Base-by-base conservation (phyloP, 1,139 yeast species). In the Zygosaccharomyces sapae region DNA sequence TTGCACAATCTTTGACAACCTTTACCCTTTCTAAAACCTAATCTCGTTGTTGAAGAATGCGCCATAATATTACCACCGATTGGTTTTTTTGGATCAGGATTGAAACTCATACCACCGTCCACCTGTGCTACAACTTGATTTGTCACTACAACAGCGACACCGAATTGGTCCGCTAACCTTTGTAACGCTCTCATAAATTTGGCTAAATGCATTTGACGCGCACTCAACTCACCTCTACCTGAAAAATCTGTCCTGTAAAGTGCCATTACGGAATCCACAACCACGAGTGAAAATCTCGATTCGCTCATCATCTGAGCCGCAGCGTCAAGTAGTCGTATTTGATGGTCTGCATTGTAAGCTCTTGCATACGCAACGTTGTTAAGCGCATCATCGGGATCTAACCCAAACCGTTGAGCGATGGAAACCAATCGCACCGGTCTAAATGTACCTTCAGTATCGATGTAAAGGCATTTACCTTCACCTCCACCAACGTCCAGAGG, bases 401-500 rank as follows among this genome's bases (percentile, higher is more conserved):
- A 75, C 0, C 97, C 97, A 63, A 85, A 94, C 55, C 98, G 75
- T 63, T 84, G 85, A 7, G 97, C 96, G 57, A 94, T 90, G 0
- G 96, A 84, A 8, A 87, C 86, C 58, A 92, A 74, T 60, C 98
- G 77, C 43, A 84, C 85, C 1, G 98, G 97, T 63, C 98, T 77
- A 68, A 94, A 92, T 0, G 98, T 94, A 12, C 96, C 96, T 63
- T 92, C 99, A 0, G 98, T 92, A 63, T 92, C 99, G 54, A 92
- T 90, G 64, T 87, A 94, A 49, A 94, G 75, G 68, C 97, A 92
- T 67, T 94, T 89, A 34, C 99, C 98, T 71, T 92, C 99, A 44
- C 97, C 99, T 48, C 99, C 99, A 38, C 97, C 97, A 87, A 87
- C 86, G 64, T 92, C 97, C 42, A 92, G 81, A 3, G 98, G 98